A percentile compares a stretch with the other conserved stretches of the same genome.
These are phyloP conservation scores for Schizochytrium sp. DNA, from an alignment of 108 stramenopile species.

Conservation along the genomic window DNA sequence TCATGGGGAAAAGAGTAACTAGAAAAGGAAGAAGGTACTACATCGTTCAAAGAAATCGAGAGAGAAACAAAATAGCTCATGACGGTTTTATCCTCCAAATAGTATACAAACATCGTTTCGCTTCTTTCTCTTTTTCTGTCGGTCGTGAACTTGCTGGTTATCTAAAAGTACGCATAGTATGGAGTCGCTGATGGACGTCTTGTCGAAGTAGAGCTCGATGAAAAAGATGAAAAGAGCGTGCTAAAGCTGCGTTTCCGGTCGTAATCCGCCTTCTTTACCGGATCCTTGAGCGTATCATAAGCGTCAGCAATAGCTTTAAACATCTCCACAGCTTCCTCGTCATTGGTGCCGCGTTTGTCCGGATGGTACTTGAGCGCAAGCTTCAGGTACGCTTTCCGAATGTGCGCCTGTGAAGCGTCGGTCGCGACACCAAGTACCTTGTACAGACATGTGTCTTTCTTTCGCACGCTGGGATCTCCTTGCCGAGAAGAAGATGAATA, in stretches of 20 bases:
- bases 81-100: background rate
- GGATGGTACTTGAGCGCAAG: slow-evolving; percentile 65
- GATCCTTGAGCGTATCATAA: background rate
- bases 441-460: background rate
- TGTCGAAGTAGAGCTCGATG: background rate
- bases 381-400: slow-evolving; percentile 42
- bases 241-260: background rate
- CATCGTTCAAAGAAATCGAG: too few species aligned
- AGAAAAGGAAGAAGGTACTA: too few species aligned
- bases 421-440: background rate
- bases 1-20: too few species aligned
- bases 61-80: background rate
- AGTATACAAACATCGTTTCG: background rate
- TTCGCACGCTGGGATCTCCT: background rate
- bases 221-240: background rate
- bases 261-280: background rate
- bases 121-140: background rate
- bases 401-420: background rate
- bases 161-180: background rate
- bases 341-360: slow-evolving; percentile 40
- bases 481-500: background rate
- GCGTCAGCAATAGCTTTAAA: background rate
- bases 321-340: background rate
- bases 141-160: background rate
- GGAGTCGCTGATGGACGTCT: background rate